Evolutionary conservation across 805 yeast genomes (phyloP).

Genomic region (Zygoascus biomembranicola): DNA sequence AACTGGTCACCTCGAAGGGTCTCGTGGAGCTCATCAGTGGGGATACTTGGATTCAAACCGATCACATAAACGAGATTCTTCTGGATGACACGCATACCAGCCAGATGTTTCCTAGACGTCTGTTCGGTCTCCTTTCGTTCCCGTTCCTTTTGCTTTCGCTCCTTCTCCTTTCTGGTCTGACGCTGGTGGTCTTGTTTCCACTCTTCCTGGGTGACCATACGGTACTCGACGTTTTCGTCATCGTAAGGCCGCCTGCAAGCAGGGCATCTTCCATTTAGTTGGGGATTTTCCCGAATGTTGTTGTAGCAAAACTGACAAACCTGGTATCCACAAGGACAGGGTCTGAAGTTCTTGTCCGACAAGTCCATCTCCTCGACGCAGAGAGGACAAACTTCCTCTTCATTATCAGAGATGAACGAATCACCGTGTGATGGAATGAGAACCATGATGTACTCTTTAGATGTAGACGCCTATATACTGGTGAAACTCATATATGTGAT

Average conservation of each 20-base stretch:
- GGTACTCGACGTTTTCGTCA: constrained; percentile 87
- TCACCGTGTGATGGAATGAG: constrained; percentile 29
- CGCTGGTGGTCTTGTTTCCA: constrained; percentile 73
- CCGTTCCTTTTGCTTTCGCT: constrained; percentile 71
- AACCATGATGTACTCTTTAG: constrained; percentile 8
- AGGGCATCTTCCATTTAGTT: constrained; percentile 92
- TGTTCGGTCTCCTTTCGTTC: constrained; percentile 87
- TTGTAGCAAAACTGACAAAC: constrained; percentile 98
- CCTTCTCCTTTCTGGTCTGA: constrained; percentile 69
- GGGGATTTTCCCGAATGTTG: constrained; percentile 91
- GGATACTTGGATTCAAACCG: constrained; percentile 80
- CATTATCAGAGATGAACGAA: constrained; percentile 66
- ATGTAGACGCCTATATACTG: background rate
- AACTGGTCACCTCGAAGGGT: constrained; percentile 82
- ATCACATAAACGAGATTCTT: constrained; percentile 94
- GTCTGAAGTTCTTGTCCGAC: constrained; percentile 91
- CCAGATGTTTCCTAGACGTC: constrained; percentile 65
- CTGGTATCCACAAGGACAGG: constrained; percentile 99
- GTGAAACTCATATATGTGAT: background rate
- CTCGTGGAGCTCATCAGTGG: constrained; percentile 77
- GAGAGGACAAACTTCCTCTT: constrained; percentile 73
- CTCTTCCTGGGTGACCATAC: constrained; percentile 76
- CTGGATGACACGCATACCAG: constrained; percentile 97
- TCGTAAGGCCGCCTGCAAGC: constrained; percentile 94
- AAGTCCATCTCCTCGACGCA: constrained; percentile 98